Conservation (phyloP, 176 grass and related monocot species). For the Oryza meridionalis region DNA sequence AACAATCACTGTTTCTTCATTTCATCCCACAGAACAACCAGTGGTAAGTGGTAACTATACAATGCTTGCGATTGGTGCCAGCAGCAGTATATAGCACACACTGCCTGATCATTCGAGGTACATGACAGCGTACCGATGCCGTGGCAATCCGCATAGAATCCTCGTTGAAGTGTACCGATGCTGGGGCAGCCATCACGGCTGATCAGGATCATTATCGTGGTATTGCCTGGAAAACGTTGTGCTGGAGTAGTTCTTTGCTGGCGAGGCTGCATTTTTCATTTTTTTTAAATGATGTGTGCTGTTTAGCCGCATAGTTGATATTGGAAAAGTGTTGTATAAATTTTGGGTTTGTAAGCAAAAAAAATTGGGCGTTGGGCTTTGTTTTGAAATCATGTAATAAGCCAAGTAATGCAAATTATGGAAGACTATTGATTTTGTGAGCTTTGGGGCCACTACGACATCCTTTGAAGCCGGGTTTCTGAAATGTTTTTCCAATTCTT, state of each 20-base stretch:
- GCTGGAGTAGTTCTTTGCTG: constrained; percentile 33
- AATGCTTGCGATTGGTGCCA: constrained; percentile 35
- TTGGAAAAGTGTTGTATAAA: constrained; percentile 46
- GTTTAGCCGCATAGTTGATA: constrained; percentile 41
- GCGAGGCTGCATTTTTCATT: constrained; percentile 19
- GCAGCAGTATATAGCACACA: constrained; percentile 34
- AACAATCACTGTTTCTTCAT: constrained; percentile 13
- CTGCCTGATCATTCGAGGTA: not conserved
- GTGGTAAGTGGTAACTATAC: constrained; percentile 27
- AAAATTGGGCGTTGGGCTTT: constrained; percentile 18
- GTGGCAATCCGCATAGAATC: constrained; percentile 23
- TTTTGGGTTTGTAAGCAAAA: constrained; percentile 47
- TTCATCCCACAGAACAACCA: constrained; percentile 34
- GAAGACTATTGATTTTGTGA: constrained; percentile 10
- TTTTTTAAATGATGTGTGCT: constrained; percentile 13
- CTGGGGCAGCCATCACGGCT: constrained; percentile 19
- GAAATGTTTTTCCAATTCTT: not conserved
- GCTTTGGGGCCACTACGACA: not conserved
- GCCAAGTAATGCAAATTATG: constrained; percentile 28
- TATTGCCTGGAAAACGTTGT: constrained; percentile 14
- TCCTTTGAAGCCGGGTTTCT: not conserved
- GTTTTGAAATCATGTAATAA: constrained; percentile 53
- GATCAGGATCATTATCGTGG: not conserved
- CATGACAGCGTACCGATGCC: constrained; percentile 25
- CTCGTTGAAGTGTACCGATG: constrained; percentile 32